Conservation (phyloP, 139 green algal species). For the Chlorella ohadii region DNA sequence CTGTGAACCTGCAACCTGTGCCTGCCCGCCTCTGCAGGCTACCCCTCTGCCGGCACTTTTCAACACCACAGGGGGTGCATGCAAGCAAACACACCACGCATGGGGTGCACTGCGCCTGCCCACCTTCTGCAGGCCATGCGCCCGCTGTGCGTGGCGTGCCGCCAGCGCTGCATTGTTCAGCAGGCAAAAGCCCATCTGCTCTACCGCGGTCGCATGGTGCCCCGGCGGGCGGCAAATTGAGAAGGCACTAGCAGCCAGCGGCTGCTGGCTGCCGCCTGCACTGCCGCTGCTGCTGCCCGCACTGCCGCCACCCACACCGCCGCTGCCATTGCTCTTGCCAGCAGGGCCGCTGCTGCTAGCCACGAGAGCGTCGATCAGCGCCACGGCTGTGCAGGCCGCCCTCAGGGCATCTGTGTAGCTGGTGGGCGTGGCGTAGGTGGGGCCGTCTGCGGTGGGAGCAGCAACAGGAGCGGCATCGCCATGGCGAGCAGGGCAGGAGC, state of each 20-base stretch:
- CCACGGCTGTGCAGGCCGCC: slow-evolving; percentile 44
- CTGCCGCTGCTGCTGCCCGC: slow-evolving; percentile 5
- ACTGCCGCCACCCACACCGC: background rate
- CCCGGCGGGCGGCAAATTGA: slow-evolving; percentile 84
- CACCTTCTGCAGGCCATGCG: slow-evolving; percentile 46
- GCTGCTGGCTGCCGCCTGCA: background rate
- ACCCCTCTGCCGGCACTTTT: too few relatives aligned
- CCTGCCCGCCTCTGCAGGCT: too few relatives aligned
- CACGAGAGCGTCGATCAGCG: slow-evolving; percentile 43
- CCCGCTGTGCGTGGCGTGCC: slow-evolving; percentile 64
- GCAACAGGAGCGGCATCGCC: background rate
- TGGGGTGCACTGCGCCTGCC: too few relatives aligned
- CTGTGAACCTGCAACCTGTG: too few relatives aligned
- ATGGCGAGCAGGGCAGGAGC: background rate
- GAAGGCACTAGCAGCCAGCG: slow-evolving; percentile 56
- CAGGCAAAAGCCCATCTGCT: slow-evolving; percentile 92
- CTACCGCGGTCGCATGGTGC: slow-evolving; percentile 78
- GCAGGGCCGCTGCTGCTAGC: background rate
- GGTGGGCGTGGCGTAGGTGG: slow-evolving; percentile 50
- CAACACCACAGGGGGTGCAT: too few relatives aligned
- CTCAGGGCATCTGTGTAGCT: slow-evolving; percentile 40
- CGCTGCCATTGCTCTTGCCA: background rate
- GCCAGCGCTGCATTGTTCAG: slow-evolving; percentile 82
- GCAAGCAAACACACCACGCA: too few relatives aligned
- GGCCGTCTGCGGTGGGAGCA: slow-evolving; percentile 23